Evolutionary conservation across 768 basidiomycete species (phyloP).

Genomic region (Mycena polygramma): DNA sequence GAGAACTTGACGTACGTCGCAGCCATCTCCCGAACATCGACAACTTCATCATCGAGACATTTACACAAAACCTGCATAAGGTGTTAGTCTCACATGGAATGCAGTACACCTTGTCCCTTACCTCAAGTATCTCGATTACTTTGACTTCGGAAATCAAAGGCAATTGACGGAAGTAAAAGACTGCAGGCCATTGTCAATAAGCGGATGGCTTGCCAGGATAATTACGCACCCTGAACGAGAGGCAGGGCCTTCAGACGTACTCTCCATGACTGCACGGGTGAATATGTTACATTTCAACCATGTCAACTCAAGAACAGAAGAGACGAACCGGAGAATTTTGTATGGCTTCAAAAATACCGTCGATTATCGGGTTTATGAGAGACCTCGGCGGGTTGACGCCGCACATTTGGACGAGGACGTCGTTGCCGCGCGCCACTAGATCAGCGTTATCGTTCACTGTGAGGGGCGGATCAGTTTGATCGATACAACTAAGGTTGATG

Average conservation of each 20-base stretch:
- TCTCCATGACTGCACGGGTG: constrained; percentile 79
- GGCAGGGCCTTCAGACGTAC: constrained; percentile 90
- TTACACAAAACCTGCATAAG: constrained; percentile 76
- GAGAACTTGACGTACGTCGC: constrained; percentile 68
- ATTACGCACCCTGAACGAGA: constrained; percentile 74
- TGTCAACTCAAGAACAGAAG: background rate
- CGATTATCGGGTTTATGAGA: constrained; percentile 77
- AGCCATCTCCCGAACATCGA: constrained; percentile 92
- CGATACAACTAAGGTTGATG: constrained; percentile 13
- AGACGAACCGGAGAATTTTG: constrained; percentile 75
- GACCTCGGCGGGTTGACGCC: constrained; percentile 83
- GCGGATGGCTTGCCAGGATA: background rate
- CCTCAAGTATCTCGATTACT: constrained; percentile 86
- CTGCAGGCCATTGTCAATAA: constrained; percentile 47
- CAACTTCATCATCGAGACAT: constrained; percentile 88
- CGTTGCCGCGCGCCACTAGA: constrained; percentile 71
- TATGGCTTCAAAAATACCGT: constrained; percentile 82
- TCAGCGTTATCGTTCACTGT: constrained; percentile 83
- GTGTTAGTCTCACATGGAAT: background rate
- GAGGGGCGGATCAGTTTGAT: constrained; percentile 13
- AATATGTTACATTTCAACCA: background rate
- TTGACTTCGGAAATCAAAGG: constrained; percentile 83
- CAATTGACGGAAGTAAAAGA: constrained; percentile 91
- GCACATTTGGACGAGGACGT: constrained; percentile 86
- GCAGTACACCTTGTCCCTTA: constrained; percentile 43